Evolutionary conservation across 2,329 filamentous ascomycete species (phyloP).

Genomic region (Trichoderma arundinaceum): DNA sequence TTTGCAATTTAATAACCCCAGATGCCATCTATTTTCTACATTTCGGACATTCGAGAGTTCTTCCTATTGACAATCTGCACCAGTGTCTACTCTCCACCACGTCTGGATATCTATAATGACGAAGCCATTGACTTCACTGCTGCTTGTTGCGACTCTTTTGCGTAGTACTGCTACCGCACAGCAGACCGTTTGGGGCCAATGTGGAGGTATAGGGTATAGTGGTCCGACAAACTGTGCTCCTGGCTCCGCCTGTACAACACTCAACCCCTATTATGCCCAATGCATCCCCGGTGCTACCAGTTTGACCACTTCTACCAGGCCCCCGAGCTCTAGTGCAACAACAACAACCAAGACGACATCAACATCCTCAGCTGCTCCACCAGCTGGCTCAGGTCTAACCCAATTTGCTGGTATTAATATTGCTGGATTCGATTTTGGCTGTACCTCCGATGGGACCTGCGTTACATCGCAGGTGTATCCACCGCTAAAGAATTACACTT

Average conservation of each 20-base stretch:
- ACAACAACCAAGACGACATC: not conserved
- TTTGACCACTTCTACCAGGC: constrained; percentile 4
- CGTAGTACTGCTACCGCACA: not conserved
- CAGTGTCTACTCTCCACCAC: not conserved
- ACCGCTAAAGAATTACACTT: constrained; percentile 38
- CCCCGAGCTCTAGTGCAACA: not conserved
- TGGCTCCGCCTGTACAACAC: constrained; percentile 9
- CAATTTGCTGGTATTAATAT: constrained; percentile 18
- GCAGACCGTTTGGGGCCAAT: constrained; percentile 21
- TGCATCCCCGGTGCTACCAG: constrained; percentile 16
- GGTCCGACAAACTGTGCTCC: constrained; percentile 5
- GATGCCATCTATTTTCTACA: too few species aligned
- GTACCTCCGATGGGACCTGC: constrained; percentile 47
- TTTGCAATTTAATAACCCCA: too few species aligned
- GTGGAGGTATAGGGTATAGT: constrained; percentile 16
- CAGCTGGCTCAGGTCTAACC: not conserved
- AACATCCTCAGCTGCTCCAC: not conserved
- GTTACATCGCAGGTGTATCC: constrained; percentile 38
- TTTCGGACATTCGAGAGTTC: too few species aligned
- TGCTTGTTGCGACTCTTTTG: constrained; percentile 7
- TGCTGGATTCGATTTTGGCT: constrained; percentile 48
- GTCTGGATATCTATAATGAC: not conserved
- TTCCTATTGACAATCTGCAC: not conserved
- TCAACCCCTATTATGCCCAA: constrained; percentile 20
- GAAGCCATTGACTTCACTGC: not conserved